These are phyloP conservation scores for Puccinia brachypodii DNA, from an alignment of 1,284 basidiomycete species.

Conservation along the genomic window DNA sequence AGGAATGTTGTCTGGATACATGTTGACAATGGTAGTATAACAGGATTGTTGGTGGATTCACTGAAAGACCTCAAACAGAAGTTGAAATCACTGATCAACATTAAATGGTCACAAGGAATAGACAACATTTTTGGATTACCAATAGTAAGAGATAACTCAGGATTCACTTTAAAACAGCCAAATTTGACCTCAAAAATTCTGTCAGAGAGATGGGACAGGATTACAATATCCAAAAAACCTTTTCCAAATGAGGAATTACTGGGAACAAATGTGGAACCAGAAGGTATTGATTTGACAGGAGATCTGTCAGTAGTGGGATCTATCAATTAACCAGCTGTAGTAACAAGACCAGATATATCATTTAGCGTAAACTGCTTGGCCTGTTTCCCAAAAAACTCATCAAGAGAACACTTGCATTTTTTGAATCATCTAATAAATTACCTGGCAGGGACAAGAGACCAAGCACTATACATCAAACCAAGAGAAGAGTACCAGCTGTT, in stretches of 20 bases:
- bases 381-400: not conserved
- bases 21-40: slow-evolving; percentile 6
- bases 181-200: not conserved
- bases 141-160: not conserved
- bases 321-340: not conserved
- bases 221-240: not conserved
- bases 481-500: not conserved
- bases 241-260: not conserved
- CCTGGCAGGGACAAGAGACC: not conserved
- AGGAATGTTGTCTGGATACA: slow-evolving; percentile 10
- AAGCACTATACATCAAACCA: not conserved
- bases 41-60: not conserved
- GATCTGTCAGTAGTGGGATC: not conserved
- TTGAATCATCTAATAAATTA: slow-evolving; percentile 17
- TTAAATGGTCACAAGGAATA: not conserved
- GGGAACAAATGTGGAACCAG: not conserved
- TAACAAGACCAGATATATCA: slow-evolving; percentile 17
- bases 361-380: slow-evolving; percentile 22
- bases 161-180: not conserved
- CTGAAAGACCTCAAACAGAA: not conserved
- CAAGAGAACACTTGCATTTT: slow-evolving; percentile 2
- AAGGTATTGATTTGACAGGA: not conserved
- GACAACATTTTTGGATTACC: slow-evolving; percentile 8
- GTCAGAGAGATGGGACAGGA: not conserved
- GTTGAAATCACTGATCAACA: not conserved